A percentile compares a stretch with the other conserved stretches of the same genome.
phyloP scores from a whole-genome alignment of 768 basidiomycete species.

The Harrya chromipes region DNA sequence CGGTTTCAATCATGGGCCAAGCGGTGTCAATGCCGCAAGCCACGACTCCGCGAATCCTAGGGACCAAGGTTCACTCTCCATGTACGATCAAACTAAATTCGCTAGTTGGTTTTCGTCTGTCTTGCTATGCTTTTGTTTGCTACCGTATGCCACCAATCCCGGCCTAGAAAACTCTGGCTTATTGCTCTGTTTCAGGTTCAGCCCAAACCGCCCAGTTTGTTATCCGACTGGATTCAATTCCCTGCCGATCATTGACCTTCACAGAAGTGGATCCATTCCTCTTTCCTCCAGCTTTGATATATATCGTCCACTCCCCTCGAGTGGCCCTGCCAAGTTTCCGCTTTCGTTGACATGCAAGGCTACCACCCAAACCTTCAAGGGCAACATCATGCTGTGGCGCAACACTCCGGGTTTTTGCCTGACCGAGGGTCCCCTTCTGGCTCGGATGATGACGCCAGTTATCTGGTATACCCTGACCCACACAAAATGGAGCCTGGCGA shows the following conservation, averaged over 20 bases:
- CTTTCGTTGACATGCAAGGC: slow-evolving; percentile 27
- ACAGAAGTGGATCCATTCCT: slow-evolving; percentile 8
- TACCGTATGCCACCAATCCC: slow-evolving; percentile 26
- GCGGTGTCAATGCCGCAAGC: slow-evolving; percentile 27
- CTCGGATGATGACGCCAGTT: slow-evolving; percentile 51
- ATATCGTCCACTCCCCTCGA: neutral
- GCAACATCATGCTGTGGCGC: slow-evolving; percentile 26
- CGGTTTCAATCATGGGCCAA: slow-evolving; percentile 32
- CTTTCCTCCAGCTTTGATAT: slow-evolving; percentile 8
- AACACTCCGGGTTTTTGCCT: slow-evolving; percentile 30
- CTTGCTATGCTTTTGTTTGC: slow-evolving; percentile 33
- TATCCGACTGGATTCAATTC: slow-evolving; percentile 18
- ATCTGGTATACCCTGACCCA: slow-evolving; percentile 28
- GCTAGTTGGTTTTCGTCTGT: slow-evolving; percentile 24
- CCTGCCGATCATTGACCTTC: slow-evolving; percentile 29
- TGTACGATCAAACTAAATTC: slow-evolving; percentile 34
- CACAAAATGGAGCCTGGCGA: slow-evolving; percentile 48
- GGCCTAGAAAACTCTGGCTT: slow-evolving; percentile 24
- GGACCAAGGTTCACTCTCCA: slow-evolving; percentile 26
- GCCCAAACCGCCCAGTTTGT: slow-evolving; percentile 26
- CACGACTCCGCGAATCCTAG: slow-evolving; percentile 35
- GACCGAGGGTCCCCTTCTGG: slow-evolving; percentile 52
- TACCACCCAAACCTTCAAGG: slow-evolving; percentile 21
- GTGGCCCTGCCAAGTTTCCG: slow-evolving; percentile 3
- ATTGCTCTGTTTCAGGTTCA: slow-evolving; percentile 15